Evolutionary conservation across 768 basidiomycete species (phyloP).

Genomic region (Russula brevipes): DNA sequence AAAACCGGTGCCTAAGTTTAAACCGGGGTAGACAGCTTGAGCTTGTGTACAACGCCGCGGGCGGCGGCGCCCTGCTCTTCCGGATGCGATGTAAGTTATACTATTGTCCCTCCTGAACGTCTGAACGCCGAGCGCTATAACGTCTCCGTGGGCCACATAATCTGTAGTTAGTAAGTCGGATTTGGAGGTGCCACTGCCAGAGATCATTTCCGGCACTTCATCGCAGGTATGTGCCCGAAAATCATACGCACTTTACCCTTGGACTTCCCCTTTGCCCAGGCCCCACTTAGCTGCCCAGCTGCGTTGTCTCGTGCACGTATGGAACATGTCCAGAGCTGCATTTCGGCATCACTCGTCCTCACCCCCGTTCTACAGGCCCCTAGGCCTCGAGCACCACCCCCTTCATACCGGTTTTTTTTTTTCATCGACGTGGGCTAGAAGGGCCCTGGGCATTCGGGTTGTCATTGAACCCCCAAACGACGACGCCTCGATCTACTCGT

Average conservation of each 20-base stretch:
- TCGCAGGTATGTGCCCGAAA: neutral
- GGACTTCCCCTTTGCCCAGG: constrained; percentile 1
- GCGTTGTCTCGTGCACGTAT: neutral
- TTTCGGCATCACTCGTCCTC: neutral
- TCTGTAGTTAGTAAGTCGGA: too few relatives aligned
- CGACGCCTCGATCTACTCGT: neutral
- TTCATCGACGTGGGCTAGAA: neutral
- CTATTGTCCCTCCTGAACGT: too few relatives aligned
- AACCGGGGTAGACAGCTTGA: too few relatives aligned
- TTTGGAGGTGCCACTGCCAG: too few relatives aligned
- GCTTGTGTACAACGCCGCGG: too few relatives aligned
- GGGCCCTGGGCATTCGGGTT: neutral
- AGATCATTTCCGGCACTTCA: neutral
- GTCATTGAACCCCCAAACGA: neutral
- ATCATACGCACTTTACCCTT: neutral
- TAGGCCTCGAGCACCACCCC: neutral
- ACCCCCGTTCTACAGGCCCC: neutral
- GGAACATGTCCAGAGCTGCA: neutral
- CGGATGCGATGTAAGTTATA: too few relatives aligned
- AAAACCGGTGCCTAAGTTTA: too few relatives aligned
- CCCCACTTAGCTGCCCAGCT: neutral
- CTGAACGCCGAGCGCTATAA: too few relatives aligned
- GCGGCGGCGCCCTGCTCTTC: too few relatives aligned
- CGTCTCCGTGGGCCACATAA: too few relatives aligned
- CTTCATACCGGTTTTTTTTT: too few relatives aligned